Conservation (phyloP, 768 basidiomycete species). For the Pisolithus microcarpus region DNA sequence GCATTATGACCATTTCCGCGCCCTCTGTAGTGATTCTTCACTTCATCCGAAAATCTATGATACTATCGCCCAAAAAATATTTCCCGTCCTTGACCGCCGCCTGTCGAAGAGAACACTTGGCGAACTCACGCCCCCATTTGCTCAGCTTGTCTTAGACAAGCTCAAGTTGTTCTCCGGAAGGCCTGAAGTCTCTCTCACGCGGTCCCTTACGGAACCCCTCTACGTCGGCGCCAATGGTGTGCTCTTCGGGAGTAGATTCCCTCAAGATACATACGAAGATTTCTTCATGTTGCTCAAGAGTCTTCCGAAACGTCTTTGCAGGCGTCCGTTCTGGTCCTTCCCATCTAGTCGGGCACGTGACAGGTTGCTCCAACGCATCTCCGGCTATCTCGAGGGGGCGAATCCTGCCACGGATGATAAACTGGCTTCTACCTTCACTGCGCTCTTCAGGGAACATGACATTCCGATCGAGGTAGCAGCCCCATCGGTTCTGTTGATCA, state of each 20-base stretch:
- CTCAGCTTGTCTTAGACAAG: constrained; percentile 6
- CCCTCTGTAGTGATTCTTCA: constrained; percentile 8
- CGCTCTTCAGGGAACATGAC: constrained; percentile 12
- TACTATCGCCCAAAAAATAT: constrained; percentile 15
- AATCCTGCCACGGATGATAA: constrained; percentile 3
- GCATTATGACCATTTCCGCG: constrained; percentile 8
- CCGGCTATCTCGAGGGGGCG: constrained; percentile 9
- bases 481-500: constrained; percentile 12
- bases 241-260: constrained; percentile 16
- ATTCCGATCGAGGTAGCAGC: constrained; percentile 14
- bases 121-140: constrained; percentile 9
- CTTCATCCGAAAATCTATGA: constrained; percentile 7
- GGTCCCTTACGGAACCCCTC: constrained; percentile 13
- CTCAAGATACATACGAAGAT: constrained; percentile 13
- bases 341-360: constrained; percentile 11
- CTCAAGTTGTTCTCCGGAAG: constrained; percentile 4
- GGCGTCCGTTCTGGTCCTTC: constrained; percentile 8
- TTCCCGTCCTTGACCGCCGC: constrained; percentile 15
- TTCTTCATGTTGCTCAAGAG: constrained; percentile 13
- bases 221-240: constrained; percentile 13
- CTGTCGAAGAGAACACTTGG: constrained; percentile 10
- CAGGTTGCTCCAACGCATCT: constrained; percentile 6
- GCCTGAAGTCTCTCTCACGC: constrained; percentile 9
- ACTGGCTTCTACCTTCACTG: constrained; percentile 11
- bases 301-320: constrained; percentile 13